phyloP scores from a whole-genome alignment of 1,139 yeast genomes.

The Pichiaceae sp. region DNA sequence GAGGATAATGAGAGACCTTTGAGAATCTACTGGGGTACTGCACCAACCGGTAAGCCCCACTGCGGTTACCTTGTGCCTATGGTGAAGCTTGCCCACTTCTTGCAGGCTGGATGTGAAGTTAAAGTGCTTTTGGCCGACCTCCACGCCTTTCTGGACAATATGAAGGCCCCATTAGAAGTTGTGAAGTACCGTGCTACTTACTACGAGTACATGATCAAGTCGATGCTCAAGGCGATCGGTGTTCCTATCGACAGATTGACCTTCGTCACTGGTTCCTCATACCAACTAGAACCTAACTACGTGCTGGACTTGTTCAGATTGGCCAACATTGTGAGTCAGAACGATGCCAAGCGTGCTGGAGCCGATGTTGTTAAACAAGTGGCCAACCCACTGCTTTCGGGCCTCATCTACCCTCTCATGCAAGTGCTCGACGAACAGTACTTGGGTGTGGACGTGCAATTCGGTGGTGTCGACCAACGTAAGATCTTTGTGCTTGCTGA shows the following conservation, averaged over 20 bases:
- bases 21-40: conserved; percentile 93
- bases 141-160: conserved; percentile 95
- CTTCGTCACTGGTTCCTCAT: conserved; percentile 82
- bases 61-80: conserved; percentile 98
- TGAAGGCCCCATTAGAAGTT: conserved; percentile 95
- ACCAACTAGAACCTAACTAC: conserved; percentile 71
- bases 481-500: conserved; percentile 96
- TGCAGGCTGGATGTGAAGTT: conserved; percentile 94
- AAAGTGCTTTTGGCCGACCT: conserved; percentile 91
- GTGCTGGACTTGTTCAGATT: conserved; percentile 83
- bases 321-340: conserved; percentile 78
- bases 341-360: conserved; percentile 98
- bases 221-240: conserved; percentile 75
- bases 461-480: conserved; percentile 99
- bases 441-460: conserved; percentile 85
- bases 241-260: conserved; percentile 85
- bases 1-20: conserved; percentile 77
- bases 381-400: conserved; percentile 84
- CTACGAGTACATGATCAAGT: conserved; percentile 75
- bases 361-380: conserved; percentile 99
- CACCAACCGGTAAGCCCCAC: conserved; percentile 96
- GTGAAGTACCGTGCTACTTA: conserved; percentile 83
- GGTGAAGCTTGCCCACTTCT: conserved; percentile 91
- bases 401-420: conserved; percentile 95
- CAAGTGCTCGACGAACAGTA: conserved; percentile 96